Evolutionary conservation across 208 protist species (phyloP).

Genomic region (Tetramitus jugosus): DNA sequence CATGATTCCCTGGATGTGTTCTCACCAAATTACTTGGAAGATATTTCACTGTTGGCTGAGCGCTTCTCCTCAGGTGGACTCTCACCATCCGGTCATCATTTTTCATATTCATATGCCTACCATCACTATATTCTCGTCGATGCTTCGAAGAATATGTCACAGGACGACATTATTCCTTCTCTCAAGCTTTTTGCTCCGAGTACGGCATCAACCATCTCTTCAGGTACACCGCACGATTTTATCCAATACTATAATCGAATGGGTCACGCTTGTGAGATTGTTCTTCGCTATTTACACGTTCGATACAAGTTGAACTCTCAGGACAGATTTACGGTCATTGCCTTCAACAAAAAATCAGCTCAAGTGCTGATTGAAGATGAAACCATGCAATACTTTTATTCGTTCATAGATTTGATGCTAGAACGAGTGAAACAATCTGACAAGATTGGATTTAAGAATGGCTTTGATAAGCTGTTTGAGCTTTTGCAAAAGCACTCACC

Average conservation of each 20-base stretch:
- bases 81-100: not conserved
- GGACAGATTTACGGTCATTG: not conserved
- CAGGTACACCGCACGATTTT: no score
- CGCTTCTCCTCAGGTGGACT: not conserved
- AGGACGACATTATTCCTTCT: not conserved
- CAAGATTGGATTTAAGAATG: no score
- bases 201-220: no score
- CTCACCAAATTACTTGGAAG: not conserved
- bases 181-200: no score
- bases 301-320: not conserved
- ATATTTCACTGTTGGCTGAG: not conserved
- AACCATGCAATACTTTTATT: not conserved
- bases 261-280: not conserved
- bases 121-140: conserved; percentile 15
- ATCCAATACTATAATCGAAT: not conserved
- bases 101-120: not conserved
- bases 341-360: not conserved
- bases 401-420: conserved; percentile 1
- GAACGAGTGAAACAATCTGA: not conserved
- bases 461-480: no score
- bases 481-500: no score
- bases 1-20: not conserved
- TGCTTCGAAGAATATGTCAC: not conserved
- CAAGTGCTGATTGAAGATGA: conserved; percentile 1
- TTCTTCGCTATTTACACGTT: not conserved